These are phyloP conservation scores for Nannochloropsis salina DNA, from an alignment of 108 stramenopile genomes.

Conservation along the genomic window DNA sequence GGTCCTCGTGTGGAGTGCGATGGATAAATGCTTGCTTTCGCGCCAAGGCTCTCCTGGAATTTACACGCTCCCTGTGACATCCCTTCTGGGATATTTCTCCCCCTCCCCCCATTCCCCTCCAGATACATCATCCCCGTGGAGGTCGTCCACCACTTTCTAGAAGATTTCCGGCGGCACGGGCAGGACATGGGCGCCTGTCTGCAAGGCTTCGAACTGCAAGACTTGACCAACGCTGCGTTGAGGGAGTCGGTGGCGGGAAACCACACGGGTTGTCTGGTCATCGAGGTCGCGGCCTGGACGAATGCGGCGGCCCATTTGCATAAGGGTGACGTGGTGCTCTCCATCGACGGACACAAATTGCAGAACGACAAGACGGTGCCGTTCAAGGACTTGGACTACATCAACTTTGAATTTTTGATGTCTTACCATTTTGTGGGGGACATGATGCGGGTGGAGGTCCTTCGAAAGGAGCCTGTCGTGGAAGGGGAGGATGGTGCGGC, in stretches of 20 bases:
- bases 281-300: constrained; percentile 21
- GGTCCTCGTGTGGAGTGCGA: neutral
- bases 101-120: neutral
- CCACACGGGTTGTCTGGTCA: constrained; percentile 35
- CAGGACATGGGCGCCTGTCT: constrained; percentile 40
- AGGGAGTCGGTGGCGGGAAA: constrained; percentile 27
- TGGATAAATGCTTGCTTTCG: neutral
- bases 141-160: constrained; percentile 55
- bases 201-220: constrained; percentile 34
- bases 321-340: constrained; percentile 38
- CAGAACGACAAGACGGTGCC: constrained; percentile 48
- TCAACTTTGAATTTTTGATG: constrained; percentile 32
- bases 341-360: constrained; percentile 39
- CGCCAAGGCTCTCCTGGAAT: neutral
- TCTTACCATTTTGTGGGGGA: constrained; percentile 42
- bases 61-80: neutral
- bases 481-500: constrained; percentile 26
- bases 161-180: constrained; percentile 38
- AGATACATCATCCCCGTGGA: constrained; percentile 60
- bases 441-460: constrained; percentile 22
- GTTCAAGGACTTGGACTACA: constrained; percentile 40
- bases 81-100: neutral
- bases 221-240: constrained; percentile 37
- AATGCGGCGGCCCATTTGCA: constrained; percentile 29
- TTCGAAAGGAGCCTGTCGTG: neutral